These are phyloP conservation scores for Carex myosuroides DNA, from an alignment of 176 grass and related monocot genomes.

Conservation along the genomic window DNA sequence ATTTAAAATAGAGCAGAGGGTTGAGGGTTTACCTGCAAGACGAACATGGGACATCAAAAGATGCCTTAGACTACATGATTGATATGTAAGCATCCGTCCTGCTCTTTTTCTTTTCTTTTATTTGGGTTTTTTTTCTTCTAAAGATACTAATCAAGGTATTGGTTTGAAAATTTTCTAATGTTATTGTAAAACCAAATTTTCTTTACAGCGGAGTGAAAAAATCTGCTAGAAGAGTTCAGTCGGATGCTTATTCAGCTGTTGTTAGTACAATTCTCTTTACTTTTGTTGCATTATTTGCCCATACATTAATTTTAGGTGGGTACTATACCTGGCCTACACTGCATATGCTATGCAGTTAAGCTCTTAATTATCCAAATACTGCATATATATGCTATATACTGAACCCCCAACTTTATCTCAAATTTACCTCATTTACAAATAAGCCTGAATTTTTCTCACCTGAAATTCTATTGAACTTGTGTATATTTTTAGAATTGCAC, in stretches of 20 bases:
- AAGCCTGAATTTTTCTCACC: not conserved
- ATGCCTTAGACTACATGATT: slow-evolving; percentile 79
- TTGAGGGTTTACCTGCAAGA: slow-evolving; percentile 83
- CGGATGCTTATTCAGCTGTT: slow-evolving; percentile 77
- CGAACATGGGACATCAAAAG: slow-evolving; percentile 65
- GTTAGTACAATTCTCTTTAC: slow-evolving; percentile 28
- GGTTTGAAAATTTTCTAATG: not conserved
- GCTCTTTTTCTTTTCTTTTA: not conserved
- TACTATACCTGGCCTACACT: not conserved
- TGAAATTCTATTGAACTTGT: not conserved
- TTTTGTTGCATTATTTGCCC: not conserved
- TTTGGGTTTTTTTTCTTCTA: not conserved
- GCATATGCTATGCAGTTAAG: not conserved
- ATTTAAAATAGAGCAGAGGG: slow-evolving; percentile 49
- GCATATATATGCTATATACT: not conserved
- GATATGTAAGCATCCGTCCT: slow-evolving; percentile 37
- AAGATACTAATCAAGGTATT: not conserved
- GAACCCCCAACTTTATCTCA: not conserved
- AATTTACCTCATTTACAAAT: not conserved
- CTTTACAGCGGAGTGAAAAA: slow-evolving; percentile 59
- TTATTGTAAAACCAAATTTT: not conserved
- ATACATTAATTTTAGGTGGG: not conserved
- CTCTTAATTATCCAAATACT: not conserved
- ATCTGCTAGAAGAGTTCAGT: slow-evolving; percentile 47
- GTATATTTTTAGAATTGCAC: not conserved